Evolutionary conservation across 202 grass and related monocot species (phyloP), one percentile per base, ranked within the genome.

Genomic region (Bolboschoenoplectus hybrid): DNA sequence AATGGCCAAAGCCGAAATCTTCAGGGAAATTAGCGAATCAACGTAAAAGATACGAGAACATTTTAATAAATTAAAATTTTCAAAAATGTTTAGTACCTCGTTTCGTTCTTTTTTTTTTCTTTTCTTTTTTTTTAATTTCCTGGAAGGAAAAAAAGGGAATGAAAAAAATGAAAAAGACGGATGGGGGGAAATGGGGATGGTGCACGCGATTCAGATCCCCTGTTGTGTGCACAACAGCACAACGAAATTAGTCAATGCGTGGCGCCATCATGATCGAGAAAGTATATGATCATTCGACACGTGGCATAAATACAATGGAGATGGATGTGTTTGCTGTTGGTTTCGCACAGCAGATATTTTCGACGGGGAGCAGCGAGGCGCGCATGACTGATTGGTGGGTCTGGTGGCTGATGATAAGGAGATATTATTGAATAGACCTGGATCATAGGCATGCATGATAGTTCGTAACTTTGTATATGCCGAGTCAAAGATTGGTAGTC

Each of bases 91-190:
- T 51, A 49, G 44, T 49, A 82, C 63, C 41, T 82, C 77, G 45
- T 50, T 46, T 47, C 10, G 11, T 38, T 14, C 12, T 14, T 56
- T 56, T 78, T 7, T 45, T 47, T 66, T 50, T 10, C 57, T 5
- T 19, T 49, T 34, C 6, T 32, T 66, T 50, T 66, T 7, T 19
- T 45, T 82, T 13, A 56, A 16, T 16, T 51, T 67, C 5, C 4
- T 19, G 20, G 40, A 66, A 82, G 19, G 55, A 67, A 82, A 82
- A 81, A 60, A 46, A 81, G 56, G 41, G 13, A 66, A 36, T 56
- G n/a, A 57, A 57, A 50, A 51, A 83, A 82, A 66, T 65, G 79
- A 81, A 82, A 26, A 65, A 26, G 80, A 82, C 41, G 34, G 47
- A 44, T 26, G 77, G 9, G 17, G 39, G 20, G 43, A 35, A 49